phyloP scores from a whole-genome alignment of 768 basidiomycete species.

The Collybia sp. region DNA sequence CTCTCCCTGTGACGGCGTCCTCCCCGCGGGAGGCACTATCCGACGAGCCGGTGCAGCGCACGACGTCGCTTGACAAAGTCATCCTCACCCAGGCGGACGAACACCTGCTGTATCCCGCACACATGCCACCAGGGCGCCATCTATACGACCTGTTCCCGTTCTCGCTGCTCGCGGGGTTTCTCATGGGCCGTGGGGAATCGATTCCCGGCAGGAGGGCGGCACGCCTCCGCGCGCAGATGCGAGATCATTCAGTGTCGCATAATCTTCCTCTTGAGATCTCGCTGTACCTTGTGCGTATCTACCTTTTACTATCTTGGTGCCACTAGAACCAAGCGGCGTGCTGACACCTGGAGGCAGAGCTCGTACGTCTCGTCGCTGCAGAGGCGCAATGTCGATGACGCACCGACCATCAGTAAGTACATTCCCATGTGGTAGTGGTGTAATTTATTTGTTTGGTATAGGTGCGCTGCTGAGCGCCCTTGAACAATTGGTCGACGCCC shows the following conservation, averaged over 20 bases:
- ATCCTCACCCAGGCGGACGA: constrained; percentile 39
- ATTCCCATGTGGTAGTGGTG: constrained; percentile 1
- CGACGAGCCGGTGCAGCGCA: neutral
- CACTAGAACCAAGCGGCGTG: too few relatives aligned
- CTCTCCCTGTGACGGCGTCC: constrained; percentile 18
- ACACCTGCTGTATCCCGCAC: constrained; percentile 43
- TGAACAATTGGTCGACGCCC: constrained; percentile 54
- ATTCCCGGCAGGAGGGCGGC: constrained; percentile 64
- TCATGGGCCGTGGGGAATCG: constrained; percentile 42
- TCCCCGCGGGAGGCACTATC: constrained; percentile 13
- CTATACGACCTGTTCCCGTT: constrained; percentile 68
- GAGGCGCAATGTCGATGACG: constrained; percentile 47
- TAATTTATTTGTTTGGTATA: constrained; percentile 13
- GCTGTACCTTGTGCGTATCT: constrained; percentile 50
- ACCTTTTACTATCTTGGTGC: too few relatives aligned
- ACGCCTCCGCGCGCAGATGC: constrained; percentile 44
- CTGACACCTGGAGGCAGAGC: constrained; percentile 33
- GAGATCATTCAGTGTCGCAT: constrained; percentile 40
- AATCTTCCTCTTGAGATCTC: constrained; percentile 70
- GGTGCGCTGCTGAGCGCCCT: constrained; percentile 43
- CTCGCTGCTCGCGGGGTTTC: constrained; percentile 45
- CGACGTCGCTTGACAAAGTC: constrained; percentile 14
- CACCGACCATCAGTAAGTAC: constrained; percentile 55
- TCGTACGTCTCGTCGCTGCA: constrained; percentile 65
- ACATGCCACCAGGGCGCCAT: constrained; percentile 54